phyloP scores from a whole-genome alignment of 192 early-diverging fungal genomes.

The Neocallimastix lanati region DNA sequence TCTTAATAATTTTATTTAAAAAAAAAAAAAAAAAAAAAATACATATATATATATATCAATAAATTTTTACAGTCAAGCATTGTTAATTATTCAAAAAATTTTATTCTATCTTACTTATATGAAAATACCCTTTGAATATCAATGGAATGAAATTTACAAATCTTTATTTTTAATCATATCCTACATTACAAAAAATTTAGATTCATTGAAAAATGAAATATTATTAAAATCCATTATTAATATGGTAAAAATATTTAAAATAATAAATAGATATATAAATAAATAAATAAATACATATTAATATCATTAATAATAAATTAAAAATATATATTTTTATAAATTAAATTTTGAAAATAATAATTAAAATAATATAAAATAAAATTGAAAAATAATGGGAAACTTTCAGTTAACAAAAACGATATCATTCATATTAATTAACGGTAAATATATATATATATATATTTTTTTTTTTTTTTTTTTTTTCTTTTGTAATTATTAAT shows the following conservation, averaged over 20 bases:
- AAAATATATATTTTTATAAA: no score
- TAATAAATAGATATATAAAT: no score
- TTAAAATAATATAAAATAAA: no score
- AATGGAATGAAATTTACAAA: background rate
- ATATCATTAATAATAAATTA: no score
- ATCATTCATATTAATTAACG: background rate
- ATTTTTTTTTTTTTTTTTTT: background rate
- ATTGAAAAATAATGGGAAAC: no score
- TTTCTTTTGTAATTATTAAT: no score
- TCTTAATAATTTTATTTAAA: no score
- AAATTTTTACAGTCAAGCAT: background rate
- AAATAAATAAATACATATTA: no score
- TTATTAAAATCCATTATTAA: background rate
- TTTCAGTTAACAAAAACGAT: background rate
- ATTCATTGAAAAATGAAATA: background rate
- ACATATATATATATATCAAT: background rate
- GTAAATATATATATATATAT: background rate
- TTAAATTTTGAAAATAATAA: no score
- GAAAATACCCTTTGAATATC: background rate
- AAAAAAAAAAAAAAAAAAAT: no score
- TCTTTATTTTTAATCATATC: background rate
- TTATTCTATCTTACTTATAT: background rate
- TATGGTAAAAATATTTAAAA: background rate
- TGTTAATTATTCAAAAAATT: background rate
- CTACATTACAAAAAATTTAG: background rate